These are phyloP conservation scores for Termitomyces bulborhizus DNA, from an alignment of 768 basidiomycete genomes.

Conservation along the genomic window DNA sequence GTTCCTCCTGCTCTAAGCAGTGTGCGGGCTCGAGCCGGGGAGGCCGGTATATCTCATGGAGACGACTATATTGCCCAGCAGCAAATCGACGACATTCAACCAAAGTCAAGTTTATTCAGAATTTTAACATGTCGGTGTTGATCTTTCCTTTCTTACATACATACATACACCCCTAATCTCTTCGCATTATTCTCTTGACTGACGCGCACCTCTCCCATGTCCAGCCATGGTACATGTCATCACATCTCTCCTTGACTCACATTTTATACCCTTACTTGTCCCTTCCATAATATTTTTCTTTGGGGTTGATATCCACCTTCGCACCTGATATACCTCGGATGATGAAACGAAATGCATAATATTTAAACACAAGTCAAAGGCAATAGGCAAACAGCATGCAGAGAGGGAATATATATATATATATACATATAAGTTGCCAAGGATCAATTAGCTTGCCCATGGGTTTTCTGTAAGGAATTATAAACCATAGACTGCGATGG, in stretches of 20 bases:
- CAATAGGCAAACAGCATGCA: neutral
- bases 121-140: constrained; percentile 79
- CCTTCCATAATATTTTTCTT: constrained; percentile 15
- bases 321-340: constrained; percentile 11
- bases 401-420: neutral
- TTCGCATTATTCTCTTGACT: constrained; percentile 22
- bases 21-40: constrained; percentile 64
- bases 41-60: constrained; percentile 58
- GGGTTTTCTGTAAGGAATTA: neutral
- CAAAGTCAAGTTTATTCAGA: constrained; percentile 52
- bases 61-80: constrained; percentile 55
- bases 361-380: neutral
- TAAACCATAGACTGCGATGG: neutral
- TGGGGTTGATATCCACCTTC: constrained; percentile 7
- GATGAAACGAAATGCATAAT: neutral
- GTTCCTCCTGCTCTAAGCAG: constrained; percentile 70
- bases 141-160: constrained; percentile 16
- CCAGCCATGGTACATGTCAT: constrained; percentile 22
- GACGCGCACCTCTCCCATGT: constrained; percentile 13
- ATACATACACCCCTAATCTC: constrained; percentile 17
- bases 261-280: constrained; percentile 23
- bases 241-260: constrained; percentile 24
- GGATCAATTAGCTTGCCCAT: neutral
- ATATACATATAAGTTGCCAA: neutral
- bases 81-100: constrained; percentile 45